Conservation (phyloP, 2,329 filamentous ascomycete genomes). For the Phialocephala sp. region DNA sequence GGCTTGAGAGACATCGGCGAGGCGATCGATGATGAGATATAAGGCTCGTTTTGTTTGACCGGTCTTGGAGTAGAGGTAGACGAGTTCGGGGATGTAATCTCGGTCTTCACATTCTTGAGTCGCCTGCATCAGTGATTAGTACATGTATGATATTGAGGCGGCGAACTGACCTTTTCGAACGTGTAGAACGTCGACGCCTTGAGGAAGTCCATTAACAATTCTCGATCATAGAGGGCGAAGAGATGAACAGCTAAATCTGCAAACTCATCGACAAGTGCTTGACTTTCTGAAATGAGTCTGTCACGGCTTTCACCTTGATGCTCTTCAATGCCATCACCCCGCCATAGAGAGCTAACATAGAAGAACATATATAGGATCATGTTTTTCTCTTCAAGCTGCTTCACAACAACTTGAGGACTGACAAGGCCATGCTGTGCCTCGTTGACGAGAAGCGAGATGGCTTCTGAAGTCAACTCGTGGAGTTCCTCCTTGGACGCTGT, state of each 20-base stretch:
- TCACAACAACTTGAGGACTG: constrained; percentile 75
- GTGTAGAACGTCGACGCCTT: constrained; percentile 84
- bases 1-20: constrained; percentile 88
- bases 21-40: constrained; percentile 90
- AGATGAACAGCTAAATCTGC: constrained; percentile 85
- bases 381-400: constrained; percentile 72
- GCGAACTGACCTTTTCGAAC: constrained; percentile 69
- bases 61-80: constrained; percentile 93
- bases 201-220: constrained; percentile 84
- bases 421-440: constrained; percentile 91
- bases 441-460: constrained; percentile 84
- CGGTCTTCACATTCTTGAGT: constrained; percentile 79
- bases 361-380: constrained; percentile 84
- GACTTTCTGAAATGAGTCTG: constrained; percentile 62
- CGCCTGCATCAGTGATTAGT: constrained; percentile 51
- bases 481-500: constrained; percentile 73
- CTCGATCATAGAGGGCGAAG: constrained; percentile 83
- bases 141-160: constrained; percentile 2
- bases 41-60: constrained; percentile 91
- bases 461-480: constrained; percentile 80
- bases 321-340: constrained; percentile 68
- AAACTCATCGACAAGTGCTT: constrained; percentile 80
- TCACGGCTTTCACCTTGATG: constrained; percentile 60
- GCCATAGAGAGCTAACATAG: constrained; percentile 88
- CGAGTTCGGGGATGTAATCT: constrained; percentile 89